phyloP scores from a whole-genome alignment of 768 basidiomycete species.

The Pisolithus orientalis region DNA sequence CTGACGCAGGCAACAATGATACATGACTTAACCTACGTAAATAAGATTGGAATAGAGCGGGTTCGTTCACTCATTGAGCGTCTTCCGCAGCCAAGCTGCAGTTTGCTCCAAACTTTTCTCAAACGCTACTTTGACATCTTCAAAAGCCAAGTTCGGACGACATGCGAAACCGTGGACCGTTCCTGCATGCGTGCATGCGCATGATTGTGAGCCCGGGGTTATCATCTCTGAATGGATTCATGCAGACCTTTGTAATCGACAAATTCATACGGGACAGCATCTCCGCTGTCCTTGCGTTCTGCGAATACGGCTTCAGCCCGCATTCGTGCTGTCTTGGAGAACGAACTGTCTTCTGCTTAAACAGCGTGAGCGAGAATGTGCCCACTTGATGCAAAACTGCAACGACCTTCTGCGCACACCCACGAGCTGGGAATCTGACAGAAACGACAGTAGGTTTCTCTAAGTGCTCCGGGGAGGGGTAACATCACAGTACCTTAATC shows the following conservation, averaged over 20 bases:
- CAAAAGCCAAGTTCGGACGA: slow-evolving; percentile 37
- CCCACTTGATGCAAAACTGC: not conserved
- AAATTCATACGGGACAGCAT: slow-evolving; percentile 31
- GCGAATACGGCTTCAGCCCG: slow-evolving; percentile 26
- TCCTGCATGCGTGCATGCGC: slow-evolving; percentile 22
- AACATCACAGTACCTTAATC: slow-evolving; percentile 17
- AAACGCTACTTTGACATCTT: slow-evolving; percentile 39
- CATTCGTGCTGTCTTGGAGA: slow-evolving; percentile 20
- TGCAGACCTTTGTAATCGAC: slow-evolving; percentile 29
- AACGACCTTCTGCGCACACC: slow-evolving; percentile 33
- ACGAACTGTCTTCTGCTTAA: slow-evolving; percentile 28
- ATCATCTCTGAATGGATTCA: not conserved
- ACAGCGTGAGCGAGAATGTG: not conserved
- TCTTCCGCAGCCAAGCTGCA: slow-evolving; percentile 37
- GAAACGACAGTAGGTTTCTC: not conserved
- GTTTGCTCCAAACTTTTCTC: slow-evolving; percentile 39
- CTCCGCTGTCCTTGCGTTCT: slow-evolving; percentile 21
- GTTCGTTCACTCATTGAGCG: slow-evolving; percentile 11
- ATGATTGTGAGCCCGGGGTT: slow-evolving; percentile 1
- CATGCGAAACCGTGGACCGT: slow-evolving; percentile 44
- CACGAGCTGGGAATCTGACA: slow-evolving; percentile 24
- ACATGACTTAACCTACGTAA: too few species aligned
- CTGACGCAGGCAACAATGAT: too few species aligned
- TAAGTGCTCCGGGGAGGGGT: not conserved
- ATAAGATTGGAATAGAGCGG: too few species aligned